Conservation (phyloP, 306 rosid species). For the Castanopsis chinensis region DNA sequence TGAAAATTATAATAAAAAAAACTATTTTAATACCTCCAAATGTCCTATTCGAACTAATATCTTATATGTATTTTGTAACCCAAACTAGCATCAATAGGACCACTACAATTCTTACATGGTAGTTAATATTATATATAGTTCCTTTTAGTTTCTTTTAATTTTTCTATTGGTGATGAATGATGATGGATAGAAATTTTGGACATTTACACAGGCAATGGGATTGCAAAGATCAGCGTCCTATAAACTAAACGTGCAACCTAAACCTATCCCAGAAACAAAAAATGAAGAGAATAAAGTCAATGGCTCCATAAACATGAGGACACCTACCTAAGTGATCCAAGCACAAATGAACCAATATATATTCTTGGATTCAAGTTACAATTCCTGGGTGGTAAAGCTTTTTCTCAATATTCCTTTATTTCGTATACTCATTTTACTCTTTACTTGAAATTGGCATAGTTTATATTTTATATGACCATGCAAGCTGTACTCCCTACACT, state of each 20-base stretch:
- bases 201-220: constrained; percentile 52
- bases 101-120: too few relatives aligned
- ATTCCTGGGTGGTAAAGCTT: constrained; percentile 70
- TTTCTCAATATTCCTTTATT: neutral
- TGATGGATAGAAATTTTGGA: neutral
- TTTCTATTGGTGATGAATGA: neutral
- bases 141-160: too few relatives aligned
- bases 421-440: too few relatives aligned
- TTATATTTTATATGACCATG: too few relatives aligned
- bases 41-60: too few relatives aligned
- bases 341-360: constrained; percentile 6
- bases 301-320: constrained; percentile 24
- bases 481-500: too few relatives aligned
- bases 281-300: constrained; percentile 34
- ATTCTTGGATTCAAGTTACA: constrained; percentile 30
- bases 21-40: too few relatives aligned
- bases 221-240: constrained; percentile 37
- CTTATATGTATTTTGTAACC: too few relatives aligned
- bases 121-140: too few relatives aligned
- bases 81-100: too few relatives aligned
- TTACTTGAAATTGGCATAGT: too few relatives aligned
- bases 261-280: constrained; percentile 15
- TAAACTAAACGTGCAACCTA: constrained; percentile 29
- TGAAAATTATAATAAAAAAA: too few relatives aligned
- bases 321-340: constrained; percentile 16